phyloP scores from a whole-genome alignment of 768 basidiomycete species.

The Chalciporus chontae region DNA sequence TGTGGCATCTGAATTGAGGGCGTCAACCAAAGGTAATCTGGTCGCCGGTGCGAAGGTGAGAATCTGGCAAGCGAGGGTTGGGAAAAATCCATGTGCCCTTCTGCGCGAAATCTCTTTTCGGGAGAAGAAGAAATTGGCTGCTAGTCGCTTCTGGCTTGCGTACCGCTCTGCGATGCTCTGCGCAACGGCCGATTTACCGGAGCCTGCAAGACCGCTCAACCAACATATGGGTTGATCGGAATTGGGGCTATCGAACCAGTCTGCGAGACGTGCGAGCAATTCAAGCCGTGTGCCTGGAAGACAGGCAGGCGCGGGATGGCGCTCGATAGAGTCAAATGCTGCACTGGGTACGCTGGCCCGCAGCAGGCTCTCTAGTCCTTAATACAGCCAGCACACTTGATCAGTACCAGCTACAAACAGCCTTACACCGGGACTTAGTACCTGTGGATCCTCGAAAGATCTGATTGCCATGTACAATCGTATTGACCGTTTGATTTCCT shows the following conservation, averaged over 20 bases:
- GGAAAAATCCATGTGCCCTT: slow-evolving; percentile 21
- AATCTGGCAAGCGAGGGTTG: slow-evolving; percentile 34
- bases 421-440: neutral
- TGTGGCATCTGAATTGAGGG: slow-evolving; percentile 18
- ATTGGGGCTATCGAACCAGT: slow-evolving; percentile 13
- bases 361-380: slow-evolving; percentile 15
- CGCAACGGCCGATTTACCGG: slow-evolving; percentile 25
- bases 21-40: slow-evolving; percentile 12
- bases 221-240: slow-evolving; percentile 14
- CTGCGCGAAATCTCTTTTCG: slow-evolving; percentile 21
- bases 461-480: slow-evolving; percentile 20
- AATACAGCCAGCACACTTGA: neutral
- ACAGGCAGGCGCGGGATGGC: slow-evolving; percentile 18
- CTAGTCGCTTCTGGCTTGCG: slow-evolving; percentile 18
- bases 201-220: slow-evolving; percentile 23
- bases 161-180: slow-evolving; percentile 29
- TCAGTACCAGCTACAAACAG: neutral
- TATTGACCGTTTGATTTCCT: slow-evolving; percentile 13
- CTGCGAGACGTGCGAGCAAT: slow-evolving; percentile 10
- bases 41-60: slow-evolving; percentile 15
- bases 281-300: slow-evolving; percentile 20
- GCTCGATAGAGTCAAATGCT: slow-evolving; percentile 15
- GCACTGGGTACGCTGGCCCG: slow-evolving; percentile 13
- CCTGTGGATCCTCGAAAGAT: slow-evolving; percentile 10
- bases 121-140: slow-evolving; percentile 36